phyloP scores from a whole-genome alignment of 345 rosid species.

The Dipteronia sinensis region DNA sequence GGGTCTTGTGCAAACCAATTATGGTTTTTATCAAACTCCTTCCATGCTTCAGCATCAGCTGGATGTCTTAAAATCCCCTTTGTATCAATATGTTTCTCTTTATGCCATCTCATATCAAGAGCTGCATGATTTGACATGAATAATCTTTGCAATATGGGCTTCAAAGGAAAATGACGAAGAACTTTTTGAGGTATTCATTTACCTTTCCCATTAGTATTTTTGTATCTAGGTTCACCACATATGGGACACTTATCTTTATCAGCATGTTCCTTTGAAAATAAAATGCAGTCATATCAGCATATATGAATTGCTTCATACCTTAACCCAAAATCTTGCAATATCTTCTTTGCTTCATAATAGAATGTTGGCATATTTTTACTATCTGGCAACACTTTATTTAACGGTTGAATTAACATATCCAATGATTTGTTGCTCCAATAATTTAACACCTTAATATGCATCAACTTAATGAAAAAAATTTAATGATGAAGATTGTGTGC shows the following conservation, averaged over 20 bases:
- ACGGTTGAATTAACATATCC: too few relatives aligned
- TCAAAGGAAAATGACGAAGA: slow-evolving; percentile 15
- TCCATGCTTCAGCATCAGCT: not conserved
- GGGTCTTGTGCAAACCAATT: not conserved
- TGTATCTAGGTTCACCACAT: not conserved
- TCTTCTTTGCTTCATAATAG: slow-evolving; percentile 16
- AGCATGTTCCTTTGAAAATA: slow-evolving; percentile 5
- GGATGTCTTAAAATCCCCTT: slow-evolving; percentile 3
- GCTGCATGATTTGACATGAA: not conserved
- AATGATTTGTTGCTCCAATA: too few relatives aligned
- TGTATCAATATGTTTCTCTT: not conserved
- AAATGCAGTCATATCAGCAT: slow-evolving; percentile 6
- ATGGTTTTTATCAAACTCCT: not conserved
- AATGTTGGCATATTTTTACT: not conserved
- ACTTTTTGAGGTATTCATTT: slow-evolving; percentile 11
- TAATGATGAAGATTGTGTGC: too few relatives aligned
- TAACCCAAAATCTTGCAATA: not conserved
- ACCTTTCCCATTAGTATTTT: not conserved
- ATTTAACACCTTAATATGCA: too few relatives aligned
- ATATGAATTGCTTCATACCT: not conserved
- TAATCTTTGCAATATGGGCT: not conserved
- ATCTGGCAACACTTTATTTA: too few relatives aligned
- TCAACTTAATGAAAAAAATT: too few relatives aligned
- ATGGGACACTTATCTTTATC: not conserved
- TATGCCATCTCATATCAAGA: slow-evolving; percentile 7